phyloP scores from a whole-genome alignment of 2,329 filamentous ascomycete species.

The Talaromyces sp. region DNA sequence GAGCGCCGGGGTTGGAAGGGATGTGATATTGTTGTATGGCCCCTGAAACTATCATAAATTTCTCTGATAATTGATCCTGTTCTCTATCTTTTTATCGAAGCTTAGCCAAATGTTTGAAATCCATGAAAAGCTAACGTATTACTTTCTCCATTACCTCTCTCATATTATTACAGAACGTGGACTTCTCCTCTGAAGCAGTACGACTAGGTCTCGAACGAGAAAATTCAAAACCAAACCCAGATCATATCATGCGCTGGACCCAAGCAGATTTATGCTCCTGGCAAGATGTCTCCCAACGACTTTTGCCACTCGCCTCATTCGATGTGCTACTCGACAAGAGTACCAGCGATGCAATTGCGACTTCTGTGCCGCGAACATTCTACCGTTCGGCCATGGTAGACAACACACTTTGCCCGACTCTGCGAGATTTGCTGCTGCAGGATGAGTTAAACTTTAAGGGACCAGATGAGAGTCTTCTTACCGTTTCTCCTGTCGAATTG shows the following conservation, averaged over 20 bases:
- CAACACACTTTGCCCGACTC: neutral
- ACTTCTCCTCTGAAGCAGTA: conserved; percentile 36
- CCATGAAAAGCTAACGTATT: neutral
- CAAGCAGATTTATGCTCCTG: conserved; percentile 29
- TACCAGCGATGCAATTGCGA: conserved; percentile 36
- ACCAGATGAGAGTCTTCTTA: conserved; percentile 12
- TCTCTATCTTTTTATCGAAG: too few species aligned
- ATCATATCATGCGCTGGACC: conserved; percentile 29
- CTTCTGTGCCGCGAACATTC: conserved; percentile 20
- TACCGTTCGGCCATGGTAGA: neutral
- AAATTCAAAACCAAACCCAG: conserved; percentile 13
- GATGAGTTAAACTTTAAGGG: neutral
- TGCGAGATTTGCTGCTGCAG: neutral
- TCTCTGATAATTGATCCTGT: too few species aligned
- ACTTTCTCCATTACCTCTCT: neutral
- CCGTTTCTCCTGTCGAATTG: conserved; percentile 32
- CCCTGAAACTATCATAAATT: neutral
- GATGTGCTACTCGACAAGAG: conserved; percentile 34
- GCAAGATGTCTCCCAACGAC: conserved; percentile 22
- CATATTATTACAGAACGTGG: conserved; percentile 27
- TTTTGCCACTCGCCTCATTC: conserved; percentile 26
- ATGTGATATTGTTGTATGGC: conserved; percentile 29
- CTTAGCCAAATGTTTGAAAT: too few species aligned
- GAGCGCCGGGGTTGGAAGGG: conserved; percentile 24
- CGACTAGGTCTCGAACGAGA: conserved; percentile 28